Evolutionary conservation across 2,329 filamentous ascomycete species (phyloP).

Genomic region (Exophiala spinifera): DNA sequence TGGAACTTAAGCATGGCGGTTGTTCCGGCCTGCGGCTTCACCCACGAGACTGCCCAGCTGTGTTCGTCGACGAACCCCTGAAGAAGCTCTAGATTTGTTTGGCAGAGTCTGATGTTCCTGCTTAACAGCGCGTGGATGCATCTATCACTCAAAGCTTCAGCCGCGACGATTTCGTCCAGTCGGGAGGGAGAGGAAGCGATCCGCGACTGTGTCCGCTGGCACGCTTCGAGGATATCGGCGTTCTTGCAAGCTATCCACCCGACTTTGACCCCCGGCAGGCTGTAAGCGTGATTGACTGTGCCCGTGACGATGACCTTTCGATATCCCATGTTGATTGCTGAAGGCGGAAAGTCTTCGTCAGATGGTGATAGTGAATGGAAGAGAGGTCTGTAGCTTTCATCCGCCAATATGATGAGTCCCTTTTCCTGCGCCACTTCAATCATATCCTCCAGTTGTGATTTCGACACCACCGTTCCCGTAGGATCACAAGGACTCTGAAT

Average conservation of each 20-base stretch:
- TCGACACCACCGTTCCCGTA: slow-evolving; percentile 68
- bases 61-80: slow-evolving; percentile 66
- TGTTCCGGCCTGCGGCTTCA: slow-evolving; percentile 73
- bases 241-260: slow-evolving; percentile 77
- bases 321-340: slow-evolving; percentile 69
- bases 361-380: slow-evolving; percentile 66
- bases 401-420: slow-evolving; percentile 65
- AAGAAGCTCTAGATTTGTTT: slow-evolving; percentile 64
- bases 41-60: slow-evolving; percentile 63
- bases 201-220: slow-evolving; percentile 44
- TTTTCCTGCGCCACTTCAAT: slow-evolving; percentile 61
- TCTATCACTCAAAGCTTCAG: slow-evolving; percentile 65
- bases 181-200: slow-evolving; percentile 53
- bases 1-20: slow-evolving; percentile 73
- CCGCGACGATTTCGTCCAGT: slow-evolving; percentile 74
- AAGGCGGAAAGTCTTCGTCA: slow-evolving; percentile 59
- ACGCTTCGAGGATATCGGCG: slow-evolving; percentile 58
- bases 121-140: slow-evolving; percentile 63
- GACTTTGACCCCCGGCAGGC: slow-evolving; percentile 74
- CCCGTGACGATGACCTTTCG: slow-evolving; percentile 68
- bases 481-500: slow-evolving; percentile 81
- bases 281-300: slow-evolving; percentile 82
- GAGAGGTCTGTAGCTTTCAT: slow-evolving; percentile 81
- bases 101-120: slow-evolving; percentile 65
- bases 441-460: slow-evolving; percentile 58